phyloP scores from a whole-genome alignment of 2,329 filamentous ascomycete genomes.

The Fusarium nematophilum region DNA sequence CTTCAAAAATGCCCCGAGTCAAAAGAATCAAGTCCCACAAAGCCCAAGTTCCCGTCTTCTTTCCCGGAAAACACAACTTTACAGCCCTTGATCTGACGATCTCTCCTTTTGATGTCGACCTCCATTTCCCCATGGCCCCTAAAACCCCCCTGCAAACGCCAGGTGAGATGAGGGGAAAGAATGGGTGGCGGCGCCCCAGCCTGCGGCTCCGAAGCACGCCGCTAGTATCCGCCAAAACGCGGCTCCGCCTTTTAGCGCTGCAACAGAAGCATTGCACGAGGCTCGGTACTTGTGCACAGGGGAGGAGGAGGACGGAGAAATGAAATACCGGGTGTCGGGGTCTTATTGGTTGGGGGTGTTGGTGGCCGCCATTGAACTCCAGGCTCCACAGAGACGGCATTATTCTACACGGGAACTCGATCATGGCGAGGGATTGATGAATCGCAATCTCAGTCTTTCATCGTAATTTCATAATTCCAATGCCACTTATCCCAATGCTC shows the following conservation, averaged over 20 bases:
- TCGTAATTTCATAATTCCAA: slow-evolving; percentile 1
- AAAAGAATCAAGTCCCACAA: no score
- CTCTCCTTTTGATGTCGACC: not conserved
- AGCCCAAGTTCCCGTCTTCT: not conserved
- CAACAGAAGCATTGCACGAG: slow-evolving; percentile 1
- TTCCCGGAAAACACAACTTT: not conserved
- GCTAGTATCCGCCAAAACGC: slow-evolving; percentile 38
- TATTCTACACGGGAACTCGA: slow-evolving; percentile 10
- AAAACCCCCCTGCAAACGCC: slow-evolving; percentile 4
- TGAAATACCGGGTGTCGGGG: not conserved
- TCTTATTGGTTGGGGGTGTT: not conserved
- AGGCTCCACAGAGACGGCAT: slow-evolving; percentile 11
- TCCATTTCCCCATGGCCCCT: slow-evolving; percentile 23
- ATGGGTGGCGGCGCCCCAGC: slow-evolving; percentile 6
- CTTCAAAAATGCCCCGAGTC: no score
- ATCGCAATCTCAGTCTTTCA: slow-evolving; percentile 14
- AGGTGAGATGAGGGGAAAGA: slow-evolving; percentile 35
- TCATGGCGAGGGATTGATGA: slow-evolving; percentile 10
- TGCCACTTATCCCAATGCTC: not conserved
- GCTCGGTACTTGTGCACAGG: slow-evolving; percentile 8
- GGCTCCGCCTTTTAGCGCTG: slow-evolving; percentile 40
- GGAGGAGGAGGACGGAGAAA: slow-evolving; percentile 12
- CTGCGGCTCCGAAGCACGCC: slow-evolving; percentile 39
- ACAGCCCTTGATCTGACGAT: not conserved
- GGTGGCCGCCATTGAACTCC: slow-evolving; percentile 26